phyloP scores from a whole-genome alignment of 192 early-diverging fungal genomes.

The Linnemannia elongata region DNA sequence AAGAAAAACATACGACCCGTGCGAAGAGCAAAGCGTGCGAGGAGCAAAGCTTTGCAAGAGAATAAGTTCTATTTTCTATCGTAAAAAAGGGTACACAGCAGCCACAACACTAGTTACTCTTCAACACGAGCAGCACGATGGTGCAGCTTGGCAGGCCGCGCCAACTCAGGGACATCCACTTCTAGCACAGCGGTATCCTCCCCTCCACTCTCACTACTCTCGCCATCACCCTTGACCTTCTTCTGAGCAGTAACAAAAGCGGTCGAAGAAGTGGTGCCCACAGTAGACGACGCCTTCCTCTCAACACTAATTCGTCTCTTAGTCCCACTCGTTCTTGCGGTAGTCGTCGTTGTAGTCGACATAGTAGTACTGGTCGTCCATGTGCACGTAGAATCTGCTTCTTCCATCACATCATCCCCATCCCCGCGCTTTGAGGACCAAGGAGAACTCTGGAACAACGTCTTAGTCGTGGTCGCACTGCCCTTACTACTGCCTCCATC shows the following conservation, averaged over 20 bases:
- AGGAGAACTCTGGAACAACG: slow-evolving; percentile 10
- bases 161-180: slow-evolving; percentile 23
- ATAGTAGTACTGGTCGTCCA: not conserved
- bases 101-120: not conserved
- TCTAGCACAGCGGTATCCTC: not conserved
- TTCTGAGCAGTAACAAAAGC: not conserved
- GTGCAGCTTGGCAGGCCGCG: slow-evolving; percentile 43
- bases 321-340: not conserved
- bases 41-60: too few relatives aligned
- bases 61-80: too few relatives aligned
- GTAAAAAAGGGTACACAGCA: not conserved
- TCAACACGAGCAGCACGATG: slow-evolving; percentile 34
- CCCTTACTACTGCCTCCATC: not conserved
- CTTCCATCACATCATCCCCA: not conserved
- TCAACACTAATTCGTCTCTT: slow-evolving; percentile 28
- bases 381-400: not conserved
- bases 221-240: not conserved
- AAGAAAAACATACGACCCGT: too few relatives aligned
- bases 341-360: too few relatives aligned
- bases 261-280: not conserved
- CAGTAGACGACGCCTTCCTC: not conserved
- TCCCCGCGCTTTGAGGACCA: not conserved
- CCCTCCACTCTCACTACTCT: not conserved
- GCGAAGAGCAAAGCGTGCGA: too few relatives aligned
- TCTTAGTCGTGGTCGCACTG: not conserved